Evolutionary conservation across 768 basidiomycete species (phyloP).

Genomic region (Amanita brunnescens): DNA sequence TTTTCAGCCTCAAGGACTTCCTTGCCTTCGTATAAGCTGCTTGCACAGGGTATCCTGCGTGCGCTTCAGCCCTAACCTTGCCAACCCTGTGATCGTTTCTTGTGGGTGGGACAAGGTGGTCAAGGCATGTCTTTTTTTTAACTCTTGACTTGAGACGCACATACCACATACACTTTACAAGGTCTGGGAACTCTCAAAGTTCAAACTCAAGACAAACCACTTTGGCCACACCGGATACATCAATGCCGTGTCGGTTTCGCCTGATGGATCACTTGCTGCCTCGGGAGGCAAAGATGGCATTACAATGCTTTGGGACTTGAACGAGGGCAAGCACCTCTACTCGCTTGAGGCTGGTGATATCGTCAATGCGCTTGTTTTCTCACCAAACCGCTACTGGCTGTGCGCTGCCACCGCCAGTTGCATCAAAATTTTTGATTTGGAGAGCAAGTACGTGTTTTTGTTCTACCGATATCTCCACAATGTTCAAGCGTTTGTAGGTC

Average conservation of each 20-base stretch:
- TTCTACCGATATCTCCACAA: neutral
- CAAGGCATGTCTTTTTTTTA: conserved; percentile 57
- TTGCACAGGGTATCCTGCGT: conserved; percentile 89
- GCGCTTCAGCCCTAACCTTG: conserved; percentile 95
- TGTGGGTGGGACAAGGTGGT: conserved; percentile 99
- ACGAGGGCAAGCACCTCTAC: conserved; percentile 99
- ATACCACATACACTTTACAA: conserved; percentile 25
- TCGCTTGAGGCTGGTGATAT: conserved; percentile 97
- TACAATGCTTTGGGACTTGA: conserved; percentile 99
- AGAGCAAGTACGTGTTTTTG: conserved; percentile 78
- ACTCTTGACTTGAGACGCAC: neutral
- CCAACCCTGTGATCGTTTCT: conserved; percentile 98
- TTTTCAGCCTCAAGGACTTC: neutral
- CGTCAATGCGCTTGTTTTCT: conserved; percentile 99
- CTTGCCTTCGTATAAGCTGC: neutral
- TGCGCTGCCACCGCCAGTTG: conserved; percentile 96
- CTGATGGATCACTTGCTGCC: conserved; percentile 96
- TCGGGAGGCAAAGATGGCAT: conserved; percentile 99
- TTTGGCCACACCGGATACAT: conserved; percentile 99
- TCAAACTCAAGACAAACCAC: conserved; percentile 99
- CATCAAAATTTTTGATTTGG: conserved; percentile 99
- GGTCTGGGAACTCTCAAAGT: conserved; percentile 99
- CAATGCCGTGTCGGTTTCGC: conserved; percentile 96
- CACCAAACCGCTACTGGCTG: conserved; percentile 99
- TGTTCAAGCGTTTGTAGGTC: conserved; percentile 41